Base-by-base conservation (phyloP, 1,284 basidiomycete genomes). In the Moesziomyces antarcticus region DNA sequence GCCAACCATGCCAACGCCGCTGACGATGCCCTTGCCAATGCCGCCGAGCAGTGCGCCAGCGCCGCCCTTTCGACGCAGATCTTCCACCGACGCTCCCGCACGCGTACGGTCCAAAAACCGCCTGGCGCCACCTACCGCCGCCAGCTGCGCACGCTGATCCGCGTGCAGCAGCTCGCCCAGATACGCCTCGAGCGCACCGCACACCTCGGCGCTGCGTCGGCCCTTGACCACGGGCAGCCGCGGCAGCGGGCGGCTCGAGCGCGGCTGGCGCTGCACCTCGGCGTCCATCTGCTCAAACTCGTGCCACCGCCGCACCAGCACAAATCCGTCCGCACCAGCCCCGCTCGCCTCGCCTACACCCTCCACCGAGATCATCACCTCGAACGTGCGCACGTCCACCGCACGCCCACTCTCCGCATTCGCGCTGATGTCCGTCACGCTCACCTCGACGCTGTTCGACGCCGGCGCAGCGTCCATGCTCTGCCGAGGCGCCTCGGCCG, bases 321-420 rank as follows among this genome's bases (percentile, higher is more conserved):
- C 76, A 56, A 81, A 82, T 40, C 81, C 81, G 37, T 78, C 78
- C 4, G 69, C 44, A n/a, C 59, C 57, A 13, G 55, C 52, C 35
- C 30, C 30, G 30, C 30, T 30, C 1, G 57, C n/a, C 11, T 50
- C 64, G 7, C 61, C 24, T 5, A 56, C 47, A 7, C 68, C 72
- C 50, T 83, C 81, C 41, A 83, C 74, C 22, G 78, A 78, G 48
- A 82, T 73, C 69, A 83, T 80, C 40, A 82, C 64, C 40, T 83
- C 80, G 27, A 79, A 58, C 0, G 60, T 75, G 21, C 72, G 71
- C 13, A 65, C 37, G 42, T 82, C 79, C 5, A 83, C 63, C 22
- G 68, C n/a, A 25, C 56, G 65, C 14, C 44, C 45, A 21, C 56
- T 68, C 44, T 77, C 78, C 11, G 76, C 77, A 33, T 78, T 73